Base-by-base conservation (phyloP, 2,329 filamentous ascomycete species). In the Aspergillus sp. region DNA sequence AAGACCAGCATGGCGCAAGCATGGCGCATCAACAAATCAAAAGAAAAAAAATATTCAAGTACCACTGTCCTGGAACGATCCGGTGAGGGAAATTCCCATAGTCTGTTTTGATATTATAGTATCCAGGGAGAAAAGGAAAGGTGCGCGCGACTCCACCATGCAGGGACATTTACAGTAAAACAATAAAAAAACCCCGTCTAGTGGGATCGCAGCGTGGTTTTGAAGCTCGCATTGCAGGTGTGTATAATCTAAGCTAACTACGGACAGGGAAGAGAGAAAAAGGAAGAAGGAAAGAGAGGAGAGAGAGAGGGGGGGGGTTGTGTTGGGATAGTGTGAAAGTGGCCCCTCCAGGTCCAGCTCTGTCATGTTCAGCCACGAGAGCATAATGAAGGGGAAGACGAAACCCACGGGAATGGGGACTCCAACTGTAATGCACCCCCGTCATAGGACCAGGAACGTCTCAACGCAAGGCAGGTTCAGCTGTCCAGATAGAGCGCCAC, bases 401-500 rank as follows among this genome's bases (percentile, higher is more conserved):
- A 65, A 65, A 47, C 54, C 61, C 58, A 62, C 54, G 61, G 56
- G 54, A 61, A 58, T 27, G 19, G 36, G 11, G 25, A 21, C n/a
- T 51, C 41, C 42, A 49, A 55, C 51, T 38, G 39, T 36, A 44
- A 56, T 57, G 54, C 25, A 56, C 32, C 59, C 39, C 61, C 54
- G 60, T 62, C 42, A 60, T 62, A 65, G 64, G 58, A 59, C 53
- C 57, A 62, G 49, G 58, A 66, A 50, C 55, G 62, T 64, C 61
- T 52, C 58, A 44, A 61, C 48, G 58, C 58, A 55, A 57, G 62
- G 52, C 54, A 58, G 54, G 61, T 67, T 69, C 67, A 69, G 67
- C 67, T 69, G 63, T 58, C 44, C 47, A 59, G 63, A 39, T 17
- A 44, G 51, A 66, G 66, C 67, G 67, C 67, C 67, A 69, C 67